Evolutionary conservation across 306 rosid species (phyloP).

Genomic region (Glycine soja): DNA sequence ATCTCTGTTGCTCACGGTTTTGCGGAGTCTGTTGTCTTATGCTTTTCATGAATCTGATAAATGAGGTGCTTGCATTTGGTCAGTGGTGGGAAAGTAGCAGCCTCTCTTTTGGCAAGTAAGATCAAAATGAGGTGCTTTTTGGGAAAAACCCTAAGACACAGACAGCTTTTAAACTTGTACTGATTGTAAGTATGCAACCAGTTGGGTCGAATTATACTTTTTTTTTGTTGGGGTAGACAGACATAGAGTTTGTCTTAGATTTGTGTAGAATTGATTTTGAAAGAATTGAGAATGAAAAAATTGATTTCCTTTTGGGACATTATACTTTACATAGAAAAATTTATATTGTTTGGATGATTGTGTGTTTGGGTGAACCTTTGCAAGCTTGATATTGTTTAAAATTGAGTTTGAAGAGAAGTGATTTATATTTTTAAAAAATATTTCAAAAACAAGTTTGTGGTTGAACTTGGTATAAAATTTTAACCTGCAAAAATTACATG

Average conservation of each 20-base stretch:
- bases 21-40: conserved; percentile 24
- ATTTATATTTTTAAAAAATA: too few relatives aligned
- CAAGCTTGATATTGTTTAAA: background rate
- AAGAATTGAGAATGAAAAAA: background rate
- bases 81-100: background rate
- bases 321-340: background rate
- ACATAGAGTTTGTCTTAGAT: background rate
- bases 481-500: too few relatives aligned
- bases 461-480: too few relatives aligned
- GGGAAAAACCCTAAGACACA: background rate
- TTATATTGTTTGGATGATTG: background rate
- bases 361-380: background rate
- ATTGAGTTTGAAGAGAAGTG: background rate
- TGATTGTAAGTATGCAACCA: background rate
- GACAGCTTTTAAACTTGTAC: too few relatives aligned
- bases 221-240: background rate
- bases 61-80: background rate
- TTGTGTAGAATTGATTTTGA: background rate
- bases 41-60: conserved; percentile 7
- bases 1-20: conserved; percentile 6
- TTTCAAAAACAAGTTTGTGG: too few relatives aligned
- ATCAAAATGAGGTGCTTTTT: background rate
- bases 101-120: background rate
- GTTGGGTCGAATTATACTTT: background rate
- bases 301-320: background rate